Evolutionary conservation across 345 rosid species (phyloP).

Genomic region (Noccaea bulbosa): DNA sequence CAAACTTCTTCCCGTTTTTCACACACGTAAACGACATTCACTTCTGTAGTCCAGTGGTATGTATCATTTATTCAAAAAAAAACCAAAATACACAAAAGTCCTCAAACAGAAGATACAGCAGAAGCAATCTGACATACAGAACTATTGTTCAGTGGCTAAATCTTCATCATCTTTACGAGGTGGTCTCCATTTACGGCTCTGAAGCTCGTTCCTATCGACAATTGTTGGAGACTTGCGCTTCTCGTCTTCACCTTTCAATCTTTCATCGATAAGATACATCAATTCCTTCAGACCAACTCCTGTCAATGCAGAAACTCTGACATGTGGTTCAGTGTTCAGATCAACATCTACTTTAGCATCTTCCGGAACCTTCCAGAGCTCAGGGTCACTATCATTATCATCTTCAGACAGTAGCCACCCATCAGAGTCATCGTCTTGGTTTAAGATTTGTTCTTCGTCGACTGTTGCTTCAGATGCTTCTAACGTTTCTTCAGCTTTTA

Average conservation of each 20-base stretch:
- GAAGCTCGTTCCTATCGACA: conserved; percentile 47
- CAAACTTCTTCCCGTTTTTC: conserved; percentile 17
- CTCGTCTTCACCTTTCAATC: conserved; percentile 52
- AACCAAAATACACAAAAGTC: too few species aligned
- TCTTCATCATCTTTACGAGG: conserved; percentile 47
- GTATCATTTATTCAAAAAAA: background rate
- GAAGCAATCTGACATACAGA: background rate
- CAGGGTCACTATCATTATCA: conserved; percentile 40
- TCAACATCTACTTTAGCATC: conserved; percentile 33
- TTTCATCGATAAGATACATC: conserved; percentile 61
- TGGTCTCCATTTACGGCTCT: conserved; percentile 77
- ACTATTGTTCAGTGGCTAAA: conserved; percentile 39
- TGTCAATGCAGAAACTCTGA: conserved; percentile 70
- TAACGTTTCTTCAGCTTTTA: conserved; percentile 42
- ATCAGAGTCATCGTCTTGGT: conserved; percentile 45
- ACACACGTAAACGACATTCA: conserved; percentile 17
- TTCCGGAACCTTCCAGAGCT: conserved; percentile 44
- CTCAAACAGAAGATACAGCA: background rate
- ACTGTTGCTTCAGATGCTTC: conserved; percentile 40
- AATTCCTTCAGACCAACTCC: conserved; percentile 82
- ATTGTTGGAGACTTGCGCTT: conserved; percentile 45
- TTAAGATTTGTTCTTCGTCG: conserved; percentile 30
- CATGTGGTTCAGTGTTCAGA: conserved; percentile 51
- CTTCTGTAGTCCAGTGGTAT: background rate
- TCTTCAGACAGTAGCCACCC: conserved; percentile 57